Evolutionary conservation across 2,329 filamentous ascomycete species (phyloP).

Genomic region (Xylariaceae sp.): DNA sequence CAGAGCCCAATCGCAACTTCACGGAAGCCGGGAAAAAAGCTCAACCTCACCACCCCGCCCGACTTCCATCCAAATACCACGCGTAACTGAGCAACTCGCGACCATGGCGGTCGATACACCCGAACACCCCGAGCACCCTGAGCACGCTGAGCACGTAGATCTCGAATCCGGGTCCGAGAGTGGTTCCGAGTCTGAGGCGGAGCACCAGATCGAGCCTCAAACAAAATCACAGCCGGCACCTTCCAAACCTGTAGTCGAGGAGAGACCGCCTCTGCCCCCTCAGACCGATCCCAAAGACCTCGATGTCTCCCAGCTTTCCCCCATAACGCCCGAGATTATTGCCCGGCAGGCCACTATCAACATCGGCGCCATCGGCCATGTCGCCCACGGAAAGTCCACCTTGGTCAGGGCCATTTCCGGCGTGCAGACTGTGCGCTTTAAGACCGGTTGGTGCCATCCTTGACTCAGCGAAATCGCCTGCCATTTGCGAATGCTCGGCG

Average conservation of each 20-base stretch:
- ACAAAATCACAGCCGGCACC: constrained; percentile 6
- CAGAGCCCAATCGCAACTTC: background rate
- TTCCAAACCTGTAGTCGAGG: constrained; percentile 8
- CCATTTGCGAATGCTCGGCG: background rate
- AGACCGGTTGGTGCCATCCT: constrained; percentile 65
- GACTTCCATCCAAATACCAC: background rate
- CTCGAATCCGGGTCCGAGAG: constrained; percentile 17
- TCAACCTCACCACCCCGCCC: background rate
- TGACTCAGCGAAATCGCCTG: no score
- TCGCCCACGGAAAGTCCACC: constrained; percentile 97
- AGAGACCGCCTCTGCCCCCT: constrained; percentile 50
- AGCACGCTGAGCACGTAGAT: no score
- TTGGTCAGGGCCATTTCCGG: constrained; percentile 99
- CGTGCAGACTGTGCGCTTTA: constrained; percentile 98
- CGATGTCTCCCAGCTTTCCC: constrained; percentile 73
- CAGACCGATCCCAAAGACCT: constrained; percentile 91
- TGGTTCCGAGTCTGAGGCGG: constrained; percentile 16
- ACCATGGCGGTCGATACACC: constrained; percentile 16
- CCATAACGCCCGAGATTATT: constrained; percentile 93
- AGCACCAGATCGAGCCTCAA: constrained; percentile 7
- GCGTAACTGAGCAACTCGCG: background rate
- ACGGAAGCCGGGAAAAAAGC: background rate
- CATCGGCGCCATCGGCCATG: constrained; percentile 96
- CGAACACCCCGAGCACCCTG: constrained; percentile 12
- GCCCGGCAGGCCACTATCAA: constrained; percentile 97